Evolutionary conservation across 495 filamentous ascomycete genomes (phyloP).

Genomic region (Xylaria flabelliformis): DNA sequence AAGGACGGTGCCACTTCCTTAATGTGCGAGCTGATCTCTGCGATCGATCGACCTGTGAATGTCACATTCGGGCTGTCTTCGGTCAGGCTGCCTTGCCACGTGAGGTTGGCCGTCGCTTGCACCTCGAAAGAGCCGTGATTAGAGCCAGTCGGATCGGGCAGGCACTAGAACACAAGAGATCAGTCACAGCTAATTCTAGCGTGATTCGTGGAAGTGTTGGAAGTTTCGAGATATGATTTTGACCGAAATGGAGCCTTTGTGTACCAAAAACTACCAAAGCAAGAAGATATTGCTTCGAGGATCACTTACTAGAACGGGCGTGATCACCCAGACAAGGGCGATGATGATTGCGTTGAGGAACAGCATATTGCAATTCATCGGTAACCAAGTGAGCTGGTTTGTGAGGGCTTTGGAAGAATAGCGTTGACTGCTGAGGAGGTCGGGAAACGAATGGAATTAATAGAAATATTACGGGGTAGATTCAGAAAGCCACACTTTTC

Average conservation of each 20-base stretch:
- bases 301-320: background rate
- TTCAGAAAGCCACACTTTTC: background rate
- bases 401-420: background rate
- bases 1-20: background rate
- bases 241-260: background rate
- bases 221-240: background rate
- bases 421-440: background rate
- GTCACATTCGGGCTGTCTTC: constrained; percentile 20
- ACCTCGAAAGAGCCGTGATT: background rate
- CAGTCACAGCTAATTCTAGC: background rate
- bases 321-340: background rate
- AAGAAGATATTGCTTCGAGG: background rate
- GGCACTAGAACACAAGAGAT: background rate
- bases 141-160: background rate
- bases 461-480: background rate
- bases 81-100: constrained; percentile 6
- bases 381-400: background rate
- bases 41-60: background rate
- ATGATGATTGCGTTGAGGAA: background rate
- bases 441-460: background rate
- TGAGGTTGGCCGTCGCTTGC: constrained; percentile 5
- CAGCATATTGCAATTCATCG: background rate
- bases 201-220: background rate
- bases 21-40: constrained; percentile 5
- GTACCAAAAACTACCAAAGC: background rate